phyloP scores from a whole-genome alignment of 2,329 filamentous ascomycete genomes.

The Aspergillus pseudonomiae region DNA sequence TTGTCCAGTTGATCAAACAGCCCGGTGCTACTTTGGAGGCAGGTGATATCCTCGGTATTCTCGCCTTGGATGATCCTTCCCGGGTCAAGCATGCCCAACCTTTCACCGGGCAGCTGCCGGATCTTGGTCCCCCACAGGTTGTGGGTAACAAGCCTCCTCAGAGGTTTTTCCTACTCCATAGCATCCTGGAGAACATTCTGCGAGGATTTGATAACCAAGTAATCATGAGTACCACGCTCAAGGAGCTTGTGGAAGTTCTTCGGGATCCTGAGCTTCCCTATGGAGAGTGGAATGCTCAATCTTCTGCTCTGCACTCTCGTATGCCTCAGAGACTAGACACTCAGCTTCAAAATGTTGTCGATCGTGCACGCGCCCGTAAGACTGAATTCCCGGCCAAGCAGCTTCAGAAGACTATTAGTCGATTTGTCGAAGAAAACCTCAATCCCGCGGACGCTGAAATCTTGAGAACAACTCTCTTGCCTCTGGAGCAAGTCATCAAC shows the following conservation, averaged over 20 bases:
- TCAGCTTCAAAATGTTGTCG: constrained; percentile 80
- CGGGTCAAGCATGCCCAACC: constrained; percentile 96
- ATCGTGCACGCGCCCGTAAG: constrained; percentile 75
- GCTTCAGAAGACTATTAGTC: constrained; percentile 77
- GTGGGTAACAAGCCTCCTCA: constrained; percentile 91
- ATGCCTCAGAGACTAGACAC: constrained; percentile 94
- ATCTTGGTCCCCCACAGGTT: constrained; percentile 82
- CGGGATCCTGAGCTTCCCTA: constrained; percentile 89
- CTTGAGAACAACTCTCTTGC: constrained; percentile 72
- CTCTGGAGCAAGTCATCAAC: constrained; percentile 75
- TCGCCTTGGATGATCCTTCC: constrained; percentile 90
- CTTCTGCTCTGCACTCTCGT: constrained; percentile 92
- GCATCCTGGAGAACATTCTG: constrained; percentile 83
- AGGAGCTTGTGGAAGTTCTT: constrained; percentile 86
- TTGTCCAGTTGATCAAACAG: constrained; percentile 98
- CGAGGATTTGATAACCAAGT: constrained; percentile 96
- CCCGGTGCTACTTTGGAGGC: constrained; percentile 96
- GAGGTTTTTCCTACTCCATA: constrained; percentile 75
- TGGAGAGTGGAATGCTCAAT: constrained; percentile 94
- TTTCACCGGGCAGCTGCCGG: constrained; percentile 87
- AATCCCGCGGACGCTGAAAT: constrained; percentile 71
- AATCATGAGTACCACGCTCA: constrained; percentile 85
- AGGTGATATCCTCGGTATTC: constrained; percentile 96
- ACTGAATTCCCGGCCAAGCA: constrained; percentile 91
- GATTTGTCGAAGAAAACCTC: constrained; percentile 88